phyloP scores from a whole-genome alignment of 139 green algal species.

The Dunaliella primolecta region DNA sequence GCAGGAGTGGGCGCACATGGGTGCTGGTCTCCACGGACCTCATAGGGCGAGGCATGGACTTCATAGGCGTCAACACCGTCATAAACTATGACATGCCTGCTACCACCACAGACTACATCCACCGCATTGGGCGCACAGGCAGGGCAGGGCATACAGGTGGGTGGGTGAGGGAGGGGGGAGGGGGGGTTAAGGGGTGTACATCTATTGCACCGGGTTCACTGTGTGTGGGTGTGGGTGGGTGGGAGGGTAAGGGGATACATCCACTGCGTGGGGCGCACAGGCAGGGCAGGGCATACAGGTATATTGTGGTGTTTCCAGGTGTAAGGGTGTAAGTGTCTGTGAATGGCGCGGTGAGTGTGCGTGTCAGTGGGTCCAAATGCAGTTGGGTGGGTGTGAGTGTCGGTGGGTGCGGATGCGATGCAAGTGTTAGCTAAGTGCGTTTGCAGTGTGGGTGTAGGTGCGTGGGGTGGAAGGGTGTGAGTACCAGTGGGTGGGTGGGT shows the following conservation, averaged over 20 bases:
- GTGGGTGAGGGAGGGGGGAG: not conserved
- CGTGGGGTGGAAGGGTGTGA: too few species aligned
- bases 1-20: slow-evolving; percentile 68
- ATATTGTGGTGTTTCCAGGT: too few species aligned
- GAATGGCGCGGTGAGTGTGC: not conserved
- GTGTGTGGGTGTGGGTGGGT: too few species aligned
- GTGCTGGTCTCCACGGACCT: slow-evolving; percentile 95
- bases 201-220: too few species aligned
- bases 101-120: slow-evolving; percentile 86
- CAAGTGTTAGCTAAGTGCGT: not conserved
- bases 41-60: slow-evolving; percentile 87
- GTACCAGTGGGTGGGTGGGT: too few species aligned
- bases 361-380: not conserved
- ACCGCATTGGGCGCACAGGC: slow-evolving; percentile 84
- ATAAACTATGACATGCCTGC: slow-evolving; percentile 96
- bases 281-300: slow-evolving; percentile 42
- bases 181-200: not conserved
- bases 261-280: slow-evolving; percentile 85
- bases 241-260: too few species aligned
- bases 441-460: too few species aligned
- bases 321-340: not conserved
- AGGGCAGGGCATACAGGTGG: slow-evolving; percentile 35
- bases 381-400: not conserved
- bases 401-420: not conserved
- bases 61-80: slow-evolving; percentile 88